Evolutionary conservation across 2,329 filamentous ascomycete genomes (phyloP), one percentile per base, ranked within the genome.

Genomic region (Dothiorella sarmentorum): DNA sequence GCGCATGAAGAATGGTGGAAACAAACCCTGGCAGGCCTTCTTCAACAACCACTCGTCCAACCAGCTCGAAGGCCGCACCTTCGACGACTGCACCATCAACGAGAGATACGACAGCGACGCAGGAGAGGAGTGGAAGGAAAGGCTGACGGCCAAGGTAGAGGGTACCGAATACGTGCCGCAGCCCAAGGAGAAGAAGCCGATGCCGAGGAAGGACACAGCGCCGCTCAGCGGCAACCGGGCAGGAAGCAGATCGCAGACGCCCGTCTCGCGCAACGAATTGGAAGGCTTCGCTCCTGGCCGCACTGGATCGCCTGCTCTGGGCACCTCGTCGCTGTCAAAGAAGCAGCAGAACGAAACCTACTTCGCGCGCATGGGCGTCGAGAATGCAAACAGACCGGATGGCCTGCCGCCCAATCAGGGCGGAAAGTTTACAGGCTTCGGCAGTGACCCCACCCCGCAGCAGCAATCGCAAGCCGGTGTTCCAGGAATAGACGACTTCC

Each of bases 121-220:
- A 0, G 93, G 92, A 58, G 93, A 97, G 74, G 93, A 97, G 77
- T 97, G 88, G 85, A 97, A 97, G 75, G 92, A 96, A 73, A 83
- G 91, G 62, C 75, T 97, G 63, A 86, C 85, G 31, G 90, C 89
- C 67, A 93, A 94, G 77, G 90, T 95, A 6, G 94, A 97, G 73
- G 90, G 89, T 11, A 82, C 82, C 60, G 90, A 96, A 65, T 97
- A 95, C 70, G 89, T 94, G 2, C 87, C 87, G 15, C 85, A 83
- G 29, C 71, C 69, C 7, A 82, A 87, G 71, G 77, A 79, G 60
- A 67, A 68, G 52, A 74, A 72, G 64, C 73, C 72, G 57, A 67
- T 70, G 18, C 66, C 66, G 49, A 73, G 71, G 64, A 57, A 22
- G 40, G 15, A 17, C 11, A 35, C 26, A 6, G 57, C 40, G 29